Evolutionary conservation across 2,329 filamentous ascomycete species (phyloP), one percentile per base, ranked within the genome.

Genomic region (Pseudogymnoascus sp.): DNA sequence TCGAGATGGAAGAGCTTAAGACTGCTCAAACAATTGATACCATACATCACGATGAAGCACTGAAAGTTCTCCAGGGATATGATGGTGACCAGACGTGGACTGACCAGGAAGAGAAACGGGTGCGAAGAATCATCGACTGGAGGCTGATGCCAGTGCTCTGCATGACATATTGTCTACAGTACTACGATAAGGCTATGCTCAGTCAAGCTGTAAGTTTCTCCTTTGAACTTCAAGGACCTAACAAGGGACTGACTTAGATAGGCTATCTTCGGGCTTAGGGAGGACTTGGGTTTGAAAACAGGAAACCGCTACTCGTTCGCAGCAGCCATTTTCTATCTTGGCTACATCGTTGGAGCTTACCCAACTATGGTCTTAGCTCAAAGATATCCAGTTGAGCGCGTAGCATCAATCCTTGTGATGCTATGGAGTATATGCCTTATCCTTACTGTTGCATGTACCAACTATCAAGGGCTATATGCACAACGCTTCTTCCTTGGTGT

Each of bases 401-500:
- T 82, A 2, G 77, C 77, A 33, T 74, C 77, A 16, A 69, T 26
- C 31, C 41, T 64, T 35, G 19, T 62, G 14, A 14, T 62, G 14
- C 12, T 75, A 10, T 79, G 77, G 77, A 77, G 76, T 1, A 59
- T 73, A 12, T 73, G 72, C 50, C 67, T 78, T 19, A 73, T 78
- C 53, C 65, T 73, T 19, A 79, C 77, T 0, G 71, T 74, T 2
- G 72, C 68, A 1, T 79, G 77, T 65, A 70, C 67, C 4, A 73
- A 72, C 22, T 79, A 75, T 63, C 71, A 68, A 24, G 72, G 71
- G 1, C 65, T 81, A 1, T 76, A 75, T 28, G 78, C 74, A 0
- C 79, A 83, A 66, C 72, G 82, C 3, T 84, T 85, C 74, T 79
- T 83, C 59, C 75, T 86, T 1, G 84, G 84, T 0, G 76, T 84